phyloP scores from a whole-genome alignment of 176 grass and related monocot genomes.

The Luzula sylvatica region DNA sequence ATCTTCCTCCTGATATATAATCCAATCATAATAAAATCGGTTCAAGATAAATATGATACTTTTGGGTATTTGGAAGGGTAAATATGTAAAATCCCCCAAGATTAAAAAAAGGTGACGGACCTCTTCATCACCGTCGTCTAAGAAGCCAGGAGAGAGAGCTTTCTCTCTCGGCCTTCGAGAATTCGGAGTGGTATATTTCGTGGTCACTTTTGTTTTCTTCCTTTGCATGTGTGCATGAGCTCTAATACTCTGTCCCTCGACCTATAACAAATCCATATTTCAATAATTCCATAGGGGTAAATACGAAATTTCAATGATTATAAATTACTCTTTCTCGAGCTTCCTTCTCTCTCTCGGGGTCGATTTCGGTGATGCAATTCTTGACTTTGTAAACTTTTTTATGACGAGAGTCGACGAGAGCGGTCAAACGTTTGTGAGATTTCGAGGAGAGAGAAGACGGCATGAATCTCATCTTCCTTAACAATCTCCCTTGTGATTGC shows the following conservation, averaged over 20 bases:
- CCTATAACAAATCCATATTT: constrained; percentile 27
- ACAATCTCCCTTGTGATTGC: constrained; percentile 94
- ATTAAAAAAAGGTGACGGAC: constrained; percentile 27
- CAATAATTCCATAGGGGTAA: background rate
- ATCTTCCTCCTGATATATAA: constrained; percentile 65
- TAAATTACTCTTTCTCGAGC: constrained; percentile 70
- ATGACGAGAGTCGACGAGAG: constrained; percentile 91
- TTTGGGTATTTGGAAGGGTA: background rate
- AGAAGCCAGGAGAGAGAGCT: constrained; percentile 64
- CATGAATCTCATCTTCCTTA: constrained; percentile 92
- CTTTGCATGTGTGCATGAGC: constrained; percentile 59
- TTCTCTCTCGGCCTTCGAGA: constrained; percentile 35
- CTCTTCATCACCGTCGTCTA: constrained; percentile 84
- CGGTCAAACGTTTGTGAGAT: constrained; percentile 78
- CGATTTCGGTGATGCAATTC: constrained; percentile 81
- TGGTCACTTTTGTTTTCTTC: constrained; percentile 64
- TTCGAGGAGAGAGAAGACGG: constrained; percentile 97
- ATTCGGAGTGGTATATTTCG: constrained; percentile 56
- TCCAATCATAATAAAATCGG: background rate
- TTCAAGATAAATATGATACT: background rate
- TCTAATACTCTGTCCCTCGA: constrained; percentile 57
- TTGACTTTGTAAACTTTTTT: constrained; percentile 92
- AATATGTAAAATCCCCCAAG: too few species aligned
- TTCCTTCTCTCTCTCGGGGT: constrained; percentile 83
- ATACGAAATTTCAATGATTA: background rate